Evolutionary conservation across 164 flowering plant species (phyloP).

Genomic region (Berberis thunbergii): DNA sequence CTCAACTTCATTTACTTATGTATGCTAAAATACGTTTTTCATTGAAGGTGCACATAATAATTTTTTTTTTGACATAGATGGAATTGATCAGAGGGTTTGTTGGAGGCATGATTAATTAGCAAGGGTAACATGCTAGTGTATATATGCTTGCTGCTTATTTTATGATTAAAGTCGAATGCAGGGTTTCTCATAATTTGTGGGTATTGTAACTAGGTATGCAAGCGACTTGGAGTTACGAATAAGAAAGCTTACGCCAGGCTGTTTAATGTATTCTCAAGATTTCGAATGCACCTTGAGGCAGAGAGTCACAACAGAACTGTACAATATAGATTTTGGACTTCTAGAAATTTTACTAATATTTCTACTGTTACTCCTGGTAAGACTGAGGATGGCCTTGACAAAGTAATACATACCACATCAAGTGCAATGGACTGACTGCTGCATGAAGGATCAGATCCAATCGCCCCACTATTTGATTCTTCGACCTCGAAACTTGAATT

Average conservation of each 20-base stretch:
- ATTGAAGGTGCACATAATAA: too few relatives aligned
- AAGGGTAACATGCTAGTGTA: too few relatives aligned
- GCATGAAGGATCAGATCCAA: constrained; percentile 17
- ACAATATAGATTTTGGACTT: constrained; percentile 67
- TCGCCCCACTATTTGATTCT: constrained; percentile 15
- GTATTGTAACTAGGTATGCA: constrained; percentile 45
- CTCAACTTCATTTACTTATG: too few relatives aligned
- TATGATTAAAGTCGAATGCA: neutral
- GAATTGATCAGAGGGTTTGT: too few relatives aligned
- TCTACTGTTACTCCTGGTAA: constrained; percentile 17
- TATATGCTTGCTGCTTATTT: too few relatives aligned
- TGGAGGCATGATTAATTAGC: too few relatives aligned
- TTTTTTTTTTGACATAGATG: too few relatives aligned
- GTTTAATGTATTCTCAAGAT: constrained; percentile 42
- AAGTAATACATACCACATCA: neutral
- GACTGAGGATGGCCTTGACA: constrained; percentile 11
- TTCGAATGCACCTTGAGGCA: constrained; percentile 51
- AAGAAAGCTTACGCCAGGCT: constrained; percentile 53
- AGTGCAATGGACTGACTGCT: constrained; percentile 12
- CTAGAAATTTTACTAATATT: constrained; percentile 33
- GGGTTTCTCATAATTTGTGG: neutral
- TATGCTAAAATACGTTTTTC: too few relatives aligned
- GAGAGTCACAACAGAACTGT: constrained; percentile 50
- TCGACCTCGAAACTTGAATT: constrained; percentile 18
- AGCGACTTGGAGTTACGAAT: constrained; percentile 62